Conservation (phyloP, 2,329 filamentous ascomycete genomes). For the Fusarium setosum region DNA sequence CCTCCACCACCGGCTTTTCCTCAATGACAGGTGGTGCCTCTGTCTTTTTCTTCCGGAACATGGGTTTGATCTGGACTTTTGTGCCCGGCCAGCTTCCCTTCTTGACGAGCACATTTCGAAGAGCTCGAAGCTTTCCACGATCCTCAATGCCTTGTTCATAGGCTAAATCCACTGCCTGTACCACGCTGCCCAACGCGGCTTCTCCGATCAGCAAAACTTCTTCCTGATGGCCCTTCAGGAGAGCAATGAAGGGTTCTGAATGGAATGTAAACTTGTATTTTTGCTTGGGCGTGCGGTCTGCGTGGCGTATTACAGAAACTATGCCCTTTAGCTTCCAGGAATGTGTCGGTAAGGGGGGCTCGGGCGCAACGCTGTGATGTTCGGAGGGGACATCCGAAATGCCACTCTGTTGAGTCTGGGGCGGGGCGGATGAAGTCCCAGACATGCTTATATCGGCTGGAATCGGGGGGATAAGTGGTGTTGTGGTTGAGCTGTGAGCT, state of each 20-base stretch:
- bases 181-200: slow-evolving; percentile 87
- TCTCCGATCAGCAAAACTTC: slow-evolving; percentile 95
- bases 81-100: slow-evolving; percentile 96
- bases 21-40: slow-evolving; percentile 61
- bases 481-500: slow-evolving; percentile 50
- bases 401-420: slow-evolving; percentile 43
- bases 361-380: slow-evolving; percentile 56
- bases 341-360: slow-evolving; percentile 82
- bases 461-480: slow-evolving; percentile 49
- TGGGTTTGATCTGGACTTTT: slow-evolving; percentile 98
- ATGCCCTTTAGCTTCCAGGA: slow-evolving; percentile 99
- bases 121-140: slow-evolving; percentile 81
- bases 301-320: slow-evolving; percentile 95
- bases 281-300: slow-evolving; percentile 97
- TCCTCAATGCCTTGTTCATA: slow-evolving; percentile 86
- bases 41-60: slow-evolving; percentile 91
- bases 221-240: slow-evolving; percentile 95
- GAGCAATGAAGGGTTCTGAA: slow-evolving; percentile 92
- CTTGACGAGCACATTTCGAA: slow-evolving; percentile 89
- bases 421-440: slow-evolving; percentile 45
- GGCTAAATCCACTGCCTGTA: slow-evolving; percentile 86
- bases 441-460: slow-evolving; percentile 45
- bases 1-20: slow-evolving; percentile 48
- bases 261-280: slow-evolving; percentile 99
- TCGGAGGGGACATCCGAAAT: slow-evolving; percentile 47